A percentile compares a stretch with the other conserved stretches of the same genome.
Conservation (phyloP, 176 grass and related monocot species). For the Panicum miliaceum region DNA sequence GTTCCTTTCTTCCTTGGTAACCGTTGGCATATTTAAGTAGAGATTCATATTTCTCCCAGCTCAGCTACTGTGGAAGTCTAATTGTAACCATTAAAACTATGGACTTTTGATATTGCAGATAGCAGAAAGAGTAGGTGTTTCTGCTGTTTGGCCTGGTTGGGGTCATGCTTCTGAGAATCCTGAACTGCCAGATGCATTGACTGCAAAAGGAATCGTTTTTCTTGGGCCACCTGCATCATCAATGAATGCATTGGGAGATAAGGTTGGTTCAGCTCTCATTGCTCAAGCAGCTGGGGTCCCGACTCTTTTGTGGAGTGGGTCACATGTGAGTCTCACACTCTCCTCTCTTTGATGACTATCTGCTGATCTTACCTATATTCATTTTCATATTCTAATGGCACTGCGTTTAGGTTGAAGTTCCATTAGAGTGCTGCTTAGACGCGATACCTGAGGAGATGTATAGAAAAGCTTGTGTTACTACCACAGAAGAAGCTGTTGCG, state of each 20-base stretch:
- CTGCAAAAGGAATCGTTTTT: constrained; percentile 82
- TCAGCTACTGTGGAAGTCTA: neutral
- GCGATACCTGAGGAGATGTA: constrained; percentile 87
- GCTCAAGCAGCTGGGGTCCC: constrained; percentile 97
- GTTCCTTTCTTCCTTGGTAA: neutral
- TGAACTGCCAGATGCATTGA: constrained; percentile 86
- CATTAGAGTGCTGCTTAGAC: constrained; percentile 71
- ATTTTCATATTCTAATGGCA: constrained; percentile 12
- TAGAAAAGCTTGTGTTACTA: constrained; percentile 93
- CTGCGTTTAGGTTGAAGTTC: constrained; percentile 72
- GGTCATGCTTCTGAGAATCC: constrained; percentile 99
- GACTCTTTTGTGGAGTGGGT: constrained; percentile 96
- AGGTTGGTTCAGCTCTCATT: constrained; percentile 98
- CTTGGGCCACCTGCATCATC: constrained; percentile 87
- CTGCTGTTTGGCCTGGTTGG: constrained; percentile 99
- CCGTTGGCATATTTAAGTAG: neutral
- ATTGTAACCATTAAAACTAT: neutral
- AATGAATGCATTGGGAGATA: constrained; percentile 94
- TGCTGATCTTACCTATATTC: constrained; percentile 16
- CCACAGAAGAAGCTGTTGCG: constrained; percentile 89
- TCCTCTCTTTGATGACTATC: constrained; percentile 35
- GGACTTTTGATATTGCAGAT: constrained; percentile 47
- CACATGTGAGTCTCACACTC: constrained; percentile 64
- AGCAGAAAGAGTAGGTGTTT: constrained; percentile 78
- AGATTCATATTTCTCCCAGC: neutral